Evolutionary conservation across 805 yeast genomes (phyloP).

Genomic region (Sugiyamaella americana): DNA sequence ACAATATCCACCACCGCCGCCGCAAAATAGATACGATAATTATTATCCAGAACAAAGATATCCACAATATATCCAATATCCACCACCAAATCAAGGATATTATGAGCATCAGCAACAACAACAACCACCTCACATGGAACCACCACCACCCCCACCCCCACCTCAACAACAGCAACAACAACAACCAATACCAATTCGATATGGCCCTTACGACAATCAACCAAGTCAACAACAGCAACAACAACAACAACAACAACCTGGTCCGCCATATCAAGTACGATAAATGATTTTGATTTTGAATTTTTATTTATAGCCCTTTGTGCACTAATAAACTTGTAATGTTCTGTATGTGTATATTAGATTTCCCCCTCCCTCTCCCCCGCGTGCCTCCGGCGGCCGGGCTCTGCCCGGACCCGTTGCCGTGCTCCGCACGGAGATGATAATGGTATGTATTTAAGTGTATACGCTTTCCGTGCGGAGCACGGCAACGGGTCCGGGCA

Average conservation of each 20-base stretch:
- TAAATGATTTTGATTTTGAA: background rate
- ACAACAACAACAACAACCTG: slow-evolving; percentile 13
- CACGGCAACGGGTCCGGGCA: no score
- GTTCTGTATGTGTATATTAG: background rate
- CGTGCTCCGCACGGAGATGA: no score
- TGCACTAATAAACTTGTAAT: background rate
- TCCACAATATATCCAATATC: slow-evolving; percentile 1
- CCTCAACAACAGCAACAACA: slow-evolving; percentile 6
- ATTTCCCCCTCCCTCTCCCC: no score
- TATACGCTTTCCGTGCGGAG: no score
- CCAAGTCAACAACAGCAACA: slow-evolving; percentile 8
- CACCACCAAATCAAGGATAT: background rate
- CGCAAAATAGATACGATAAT: background rate
- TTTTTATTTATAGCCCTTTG: background rate
- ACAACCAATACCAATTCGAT: slow-evolving; percentile 2
- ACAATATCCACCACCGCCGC: slow-evolving; percentile 2
- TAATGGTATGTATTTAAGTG: no score
- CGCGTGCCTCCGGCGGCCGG: no score
- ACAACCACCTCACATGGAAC: background rate
- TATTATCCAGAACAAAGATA: background rate
- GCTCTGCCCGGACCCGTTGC: no score
- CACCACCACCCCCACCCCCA: slow-evolving; percentile 7
- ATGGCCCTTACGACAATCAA: background rate
- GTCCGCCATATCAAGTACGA: slow-evolving; percentile 5
- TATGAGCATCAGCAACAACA: slow-evolving; percentile 2